Evolutionary conservation across 345 rosid species (phyloP).

Genomic region (Litchi chinensis): DNA sequence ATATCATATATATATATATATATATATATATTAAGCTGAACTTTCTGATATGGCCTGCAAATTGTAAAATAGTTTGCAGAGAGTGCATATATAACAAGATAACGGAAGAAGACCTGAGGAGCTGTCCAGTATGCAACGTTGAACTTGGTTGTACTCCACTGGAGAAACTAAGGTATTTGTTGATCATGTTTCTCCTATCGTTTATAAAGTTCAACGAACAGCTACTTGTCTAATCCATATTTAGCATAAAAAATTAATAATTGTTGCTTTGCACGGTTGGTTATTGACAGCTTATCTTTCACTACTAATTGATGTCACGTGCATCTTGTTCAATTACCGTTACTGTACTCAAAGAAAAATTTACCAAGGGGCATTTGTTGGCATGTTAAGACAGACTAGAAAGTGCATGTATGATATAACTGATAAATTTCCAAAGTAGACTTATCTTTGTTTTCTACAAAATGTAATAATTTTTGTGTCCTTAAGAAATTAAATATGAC

Average conservation of each 20-base stretch:
- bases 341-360: not conserved
- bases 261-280: not conserved
- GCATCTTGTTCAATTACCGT: not conserved
- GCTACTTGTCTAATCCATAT: not conserved
- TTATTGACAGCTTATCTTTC: not conserved
- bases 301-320: not conserved
- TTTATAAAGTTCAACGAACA: not conserved
- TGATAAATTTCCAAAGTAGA: not conserved
- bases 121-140: conserved; percentile 48
- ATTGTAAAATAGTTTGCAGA: conserved; percentile 46
- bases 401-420: not conserved
- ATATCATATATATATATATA: not conserved
- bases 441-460: not conserved
- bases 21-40: not conserved
- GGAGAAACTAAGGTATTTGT: conserved; percentile 52
- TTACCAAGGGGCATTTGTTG: not conserved
- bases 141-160: conserved; percentile 46
- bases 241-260: not conserved
- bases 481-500: not conserved
- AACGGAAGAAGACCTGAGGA: conserved; percentile 25
- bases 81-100: conserved; percentile 50
- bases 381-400: not conserved
- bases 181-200: not conserved
- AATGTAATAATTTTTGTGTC: not conserved
- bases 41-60: conserved; percentile 9